Conservation (phyloP, 2,329 filamentous ascomycete genomes). For the Fusarium protoensiforme region DNA sequence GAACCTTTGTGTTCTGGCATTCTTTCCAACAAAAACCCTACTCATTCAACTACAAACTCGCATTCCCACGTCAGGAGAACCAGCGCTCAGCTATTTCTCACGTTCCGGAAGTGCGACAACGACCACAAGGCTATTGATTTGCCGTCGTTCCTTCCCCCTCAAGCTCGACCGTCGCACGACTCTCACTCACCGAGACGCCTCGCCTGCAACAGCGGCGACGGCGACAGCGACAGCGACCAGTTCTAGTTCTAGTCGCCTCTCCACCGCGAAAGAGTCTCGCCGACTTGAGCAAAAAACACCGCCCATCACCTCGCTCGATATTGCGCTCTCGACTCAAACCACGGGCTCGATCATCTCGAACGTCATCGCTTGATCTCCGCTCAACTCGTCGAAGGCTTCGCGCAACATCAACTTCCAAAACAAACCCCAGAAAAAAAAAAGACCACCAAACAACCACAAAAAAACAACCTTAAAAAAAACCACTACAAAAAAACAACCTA, state of each 20-base stretch:
- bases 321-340: neutral
- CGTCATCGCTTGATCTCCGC: neutral
- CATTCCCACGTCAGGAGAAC: slow-evolving; percentile 6
- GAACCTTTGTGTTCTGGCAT: slow-evolving; percentile 31
- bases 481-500: slow-evolving; percentile 2
- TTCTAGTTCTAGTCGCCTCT: neutral
- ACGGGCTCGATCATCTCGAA: slow-evolving; percentile 5
- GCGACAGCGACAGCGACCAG: neutral
- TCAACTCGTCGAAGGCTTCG: neutral
- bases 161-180: slow-evolving; percentile 9
- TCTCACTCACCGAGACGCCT: slow-evolving; percentile 6
- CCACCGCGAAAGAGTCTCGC: neutral
- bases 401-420: slow-evolving; percentile 14
- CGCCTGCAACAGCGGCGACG: neutral
- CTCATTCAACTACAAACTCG: slow-evolving; percentile 1
- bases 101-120: neutral
- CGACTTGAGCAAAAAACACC: neutral
- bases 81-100: neutral
- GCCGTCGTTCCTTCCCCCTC: slow-evolving; percentile 6
- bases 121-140: slow-evolving; percentile 3
- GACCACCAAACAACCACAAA: slow-evolving; percentile 3
- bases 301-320: neutral
- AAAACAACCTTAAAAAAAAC: slow-evolving; percentile 4
- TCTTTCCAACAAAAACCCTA: neutral
- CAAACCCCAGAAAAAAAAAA: neutral